Base-by-base conservation (phyloP, 768 basidiomycete genomes). In the Auriculariales sp. region DNA sequence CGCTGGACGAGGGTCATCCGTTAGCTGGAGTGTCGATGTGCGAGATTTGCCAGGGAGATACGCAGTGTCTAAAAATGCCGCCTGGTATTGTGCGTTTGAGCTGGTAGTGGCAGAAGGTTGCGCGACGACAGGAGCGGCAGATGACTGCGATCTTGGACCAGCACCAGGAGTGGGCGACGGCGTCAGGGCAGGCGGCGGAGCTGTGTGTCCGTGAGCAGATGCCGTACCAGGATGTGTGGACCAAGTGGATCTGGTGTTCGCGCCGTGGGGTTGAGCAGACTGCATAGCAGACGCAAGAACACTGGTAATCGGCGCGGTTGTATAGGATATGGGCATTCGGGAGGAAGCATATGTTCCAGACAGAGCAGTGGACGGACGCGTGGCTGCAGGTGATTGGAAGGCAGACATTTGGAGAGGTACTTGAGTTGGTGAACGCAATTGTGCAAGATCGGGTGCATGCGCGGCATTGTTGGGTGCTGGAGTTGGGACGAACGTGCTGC, bases 121-220 rank as follows among this genome's bases (percentile, higher is more conserved):
- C n/a, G n/a, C n/a, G 81, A 81, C 11, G 80, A 81, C 4, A 81
- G 79, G 0, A 81, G 83, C 57, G 69, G 71, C 30, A 82, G 68
- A 32, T 77, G 64, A 49, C 70, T 68, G 19, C 46, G 47, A 34
- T 54, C 53, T n/a, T 51, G 49, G 7, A 73, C 70, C 42, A n/a
- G 79, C 79, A 48, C 72, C 65, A 11, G 73, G 74, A 17, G 64
- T 60, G 32, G 62, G 58, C 28, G 66, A 66, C 34, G 66, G 62
- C 19, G 68, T 48, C 14, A 53, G 60, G 30, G 62, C 51, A 27
- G 58, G 52, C 12, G 51, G 35, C 15, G 61, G 50, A 49, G 53
- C 36, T 52, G 60, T 42, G 48, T 59, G 62, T 5, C 56, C 48
- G 28, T 62, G 64, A 46, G 61, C 61, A 54, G 65, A n/a, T n/a